Conservation (phyloP, 2,329 filamentous ascomycete species). For the Ophiostoma pallidulum region DNA sequence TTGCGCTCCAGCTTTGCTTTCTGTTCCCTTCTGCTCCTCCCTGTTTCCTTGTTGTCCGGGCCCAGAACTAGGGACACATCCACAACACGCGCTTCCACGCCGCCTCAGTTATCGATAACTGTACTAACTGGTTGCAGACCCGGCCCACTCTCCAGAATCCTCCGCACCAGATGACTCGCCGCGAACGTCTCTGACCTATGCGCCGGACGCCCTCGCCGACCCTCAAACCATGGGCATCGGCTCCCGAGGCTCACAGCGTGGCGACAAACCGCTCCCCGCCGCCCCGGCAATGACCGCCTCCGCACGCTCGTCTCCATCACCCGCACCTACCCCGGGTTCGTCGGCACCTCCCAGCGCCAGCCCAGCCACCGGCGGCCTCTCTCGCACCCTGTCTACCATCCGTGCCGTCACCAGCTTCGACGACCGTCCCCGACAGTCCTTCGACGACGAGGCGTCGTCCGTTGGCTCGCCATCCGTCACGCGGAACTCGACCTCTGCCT, state of each 20-base stretch:
- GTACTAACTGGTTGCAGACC: too few species aligned
- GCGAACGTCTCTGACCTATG: slow-evolving; percentile 27
- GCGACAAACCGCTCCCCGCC: slow-evolving; percentile 20
- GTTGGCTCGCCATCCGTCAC: slow-evolving; percentile 27
- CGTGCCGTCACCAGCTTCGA: slow-evolving; percentile 49
- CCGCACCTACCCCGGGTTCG: not conserved
- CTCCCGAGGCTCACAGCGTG: slow-evolving; percentile 9
- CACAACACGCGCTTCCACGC: too few species aligned
- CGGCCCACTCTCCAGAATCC: slow-evolving; percentile 7
- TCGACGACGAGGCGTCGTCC: slow-evolving; percentile 33
- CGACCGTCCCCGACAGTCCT: slow-evolving; percentile 27
- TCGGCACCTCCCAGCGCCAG: slow-evolving; percentile 13
- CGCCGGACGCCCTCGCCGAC: slow-evolving; percentile 31
- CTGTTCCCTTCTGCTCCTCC: not conserved
- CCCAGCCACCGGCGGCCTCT: slow-evolving; percentile 16
- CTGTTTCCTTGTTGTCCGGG: not conserved
- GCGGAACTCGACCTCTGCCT: slow-evolving; percentile 34
- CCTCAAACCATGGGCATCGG: slow-evolving; percentile 28
- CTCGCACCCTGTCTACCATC: slow-evolving; percentile 39
- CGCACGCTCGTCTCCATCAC: slow-evolving; percentile 3
- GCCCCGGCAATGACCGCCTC: slow-evolving; percentile 9
- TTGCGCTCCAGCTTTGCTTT: too few species aligned
- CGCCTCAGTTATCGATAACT: too few species aligned
- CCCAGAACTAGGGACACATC: too few species aligned
- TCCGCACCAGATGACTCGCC: slow-evolving; percentile 20